Base-by-base conservation (phyloP, 163 green algal genomes). In the Scenedesmus sp. region DNA sequence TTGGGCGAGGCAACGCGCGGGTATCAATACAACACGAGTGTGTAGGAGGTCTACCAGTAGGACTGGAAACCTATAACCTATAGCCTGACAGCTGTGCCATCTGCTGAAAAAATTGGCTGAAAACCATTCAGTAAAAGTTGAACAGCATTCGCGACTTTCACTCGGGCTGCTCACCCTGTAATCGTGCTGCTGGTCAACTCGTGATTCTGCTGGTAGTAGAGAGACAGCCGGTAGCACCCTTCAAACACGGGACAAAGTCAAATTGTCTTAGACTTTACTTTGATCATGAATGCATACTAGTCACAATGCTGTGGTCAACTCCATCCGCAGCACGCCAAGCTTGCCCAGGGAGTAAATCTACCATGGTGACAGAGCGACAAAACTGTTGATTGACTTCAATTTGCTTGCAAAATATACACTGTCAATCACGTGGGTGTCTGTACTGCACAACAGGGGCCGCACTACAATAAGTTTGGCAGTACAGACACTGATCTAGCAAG, bases 1-100 rank as follows among this genome's bases (percentile, higher is more conserved):
- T 7, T 26, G 15, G 18, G 66, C 16, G 66, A 34, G 66, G 16
- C 66, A 26, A 26, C 66, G 66, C 66, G 2, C 15, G 3, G 4
- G 66, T 76, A 34, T 76, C 16, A 26, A 76, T 76, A 76, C 66
- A 76, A 76, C 66, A 76, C 66, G 66, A 76, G 66, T 34, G 16
- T 76, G 66, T 76, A 34, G 66, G 66, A 76, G 66, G 66, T 76
- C 66, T 76, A 76, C 66, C 66, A 76, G 66, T 76, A 76, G 16
- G 59, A 18, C 5, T 18, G 4, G 66, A 18, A 76, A 76, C 66
- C 66, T 76, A 76, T 76, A 76, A 76, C 66, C 66, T 76, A 46
- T 46, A 76, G 66, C 66, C 15, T 9, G 15, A 76, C 66, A 18
- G 8, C 26, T 26, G 15, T 15, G 2, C 66, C 66, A 6, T 76